Percentiles rank a stretch among this genome's conserved stretches.
Conservation (phyloP, 306 rosid genomes). For the Chamaecrista fasciculata region DNA sequence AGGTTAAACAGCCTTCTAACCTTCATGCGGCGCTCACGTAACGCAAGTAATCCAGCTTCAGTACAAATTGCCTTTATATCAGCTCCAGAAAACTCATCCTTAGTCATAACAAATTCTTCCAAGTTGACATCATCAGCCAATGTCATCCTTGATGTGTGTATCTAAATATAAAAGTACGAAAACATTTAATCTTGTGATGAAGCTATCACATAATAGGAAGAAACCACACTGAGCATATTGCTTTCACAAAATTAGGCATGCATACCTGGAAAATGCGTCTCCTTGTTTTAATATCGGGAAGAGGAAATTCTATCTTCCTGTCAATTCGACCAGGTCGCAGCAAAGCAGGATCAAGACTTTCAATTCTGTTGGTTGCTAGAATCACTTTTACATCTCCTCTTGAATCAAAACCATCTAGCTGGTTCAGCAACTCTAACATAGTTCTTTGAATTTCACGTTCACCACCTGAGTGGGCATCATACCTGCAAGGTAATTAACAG, state of each 20-base stretch:
- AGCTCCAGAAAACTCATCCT: constrained; percentile 98
- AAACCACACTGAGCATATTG: background rate
- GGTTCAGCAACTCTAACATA: constrained; percentile 90
- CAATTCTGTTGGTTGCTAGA: constrained; percentile 92
- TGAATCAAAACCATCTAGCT: constrained; percentile 94
- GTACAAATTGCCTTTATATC: constrained; percentile 98
- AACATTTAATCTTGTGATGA: constrained; percentile 1
- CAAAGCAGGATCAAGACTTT: constrained; percentile 95
- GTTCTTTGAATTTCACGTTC: constrained; percentile 98
- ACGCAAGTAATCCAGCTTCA: constrained; percentile 94
- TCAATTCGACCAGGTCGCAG: constrained; percentile 96
- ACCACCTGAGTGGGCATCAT: constrained; percentile 98
- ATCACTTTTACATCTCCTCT: constrained; percentile 97
- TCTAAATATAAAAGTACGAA: constrained; percentile 45
- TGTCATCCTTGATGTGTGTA: constrained; percentile 98
- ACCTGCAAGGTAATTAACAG: constrained; percentile 45
- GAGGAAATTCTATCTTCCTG: constrained; percentile 93
- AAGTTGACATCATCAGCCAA: constrained; percentile 95
- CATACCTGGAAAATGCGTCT: constrained; percentile 92
- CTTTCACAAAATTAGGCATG: constrained; percentile 20
- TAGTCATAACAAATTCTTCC: constrained; percentile 97
- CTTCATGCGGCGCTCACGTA: constrained; percentile 98
- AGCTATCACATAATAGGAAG: background rate
- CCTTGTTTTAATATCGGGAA: constrained; percentile 97
- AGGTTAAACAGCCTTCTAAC: constrained; percentile 35